Evolutionary conservation across 2,329 filamentous ascomycete species (phyloP).

Genomic region (Aspergillus tamarii): DNA sequence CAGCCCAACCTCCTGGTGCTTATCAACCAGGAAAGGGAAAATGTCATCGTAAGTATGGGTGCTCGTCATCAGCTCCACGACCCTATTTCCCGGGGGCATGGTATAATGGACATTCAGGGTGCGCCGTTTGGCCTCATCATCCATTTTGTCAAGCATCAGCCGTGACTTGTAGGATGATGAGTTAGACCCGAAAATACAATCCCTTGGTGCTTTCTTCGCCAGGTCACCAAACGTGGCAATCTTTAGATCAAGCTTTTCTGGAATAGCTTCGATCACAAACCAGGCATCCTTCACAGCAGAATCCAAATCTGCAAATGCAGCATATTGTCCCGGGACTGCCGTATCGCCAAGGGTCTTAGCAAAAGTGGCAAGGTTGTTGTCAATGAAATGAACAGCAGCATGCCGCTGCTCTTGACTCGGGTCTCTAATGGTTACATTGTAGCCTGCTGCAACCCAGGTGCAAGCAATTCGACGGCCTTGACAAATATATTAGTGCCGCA

Average conservation of each 20-base stretch:
- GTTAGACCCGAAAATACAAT: constrained; percentile 56
- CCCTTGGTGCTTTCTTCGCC: constrained; percentile 43
- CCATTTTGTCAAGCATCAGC: constrained; percentile 50
- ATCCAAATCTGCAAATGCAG: not conserved
- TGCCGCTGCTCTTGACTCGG: not conserved
- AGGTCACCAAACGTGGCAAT: constrained; percentile 51
- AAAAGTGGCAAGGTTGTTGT: not conserved
- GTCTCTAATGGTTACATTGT: not conserved
- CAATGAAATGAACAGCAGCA: not conserved
- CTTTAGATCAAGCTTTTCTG: constrained; percentile 55
- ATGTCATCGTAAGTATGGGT: constrained; percentile 49
- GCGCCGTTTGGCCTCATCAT: constrained; percentile 7
- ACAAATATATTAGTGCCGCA: no score
- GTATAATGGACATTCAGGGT: constrained; percentile 56
- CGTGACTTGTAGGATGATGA: constrained; percentile 56
- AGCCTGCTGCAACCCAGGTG: not conserved
- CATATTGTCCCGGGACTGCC: not conserved
- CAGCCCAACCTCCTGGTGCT: not conserved
- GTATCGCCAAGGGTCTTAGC: not conserved
- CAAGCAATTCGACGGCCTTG: not conserved
- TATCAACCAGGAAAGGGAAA: constrained; percentile 32
- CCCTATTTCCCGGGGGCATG: constrained; percentile 49
- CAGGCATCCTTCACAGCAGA: constrained; percentile 51
- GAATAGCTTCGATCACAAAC: constrained; percentile 58
- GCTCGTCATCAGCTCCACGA: constrained; percentile 59